Evolutionary conservation across 2,329 filamentous ascomycete species (phyloP).

Genomic region (Phialophora expanda): DNA sequence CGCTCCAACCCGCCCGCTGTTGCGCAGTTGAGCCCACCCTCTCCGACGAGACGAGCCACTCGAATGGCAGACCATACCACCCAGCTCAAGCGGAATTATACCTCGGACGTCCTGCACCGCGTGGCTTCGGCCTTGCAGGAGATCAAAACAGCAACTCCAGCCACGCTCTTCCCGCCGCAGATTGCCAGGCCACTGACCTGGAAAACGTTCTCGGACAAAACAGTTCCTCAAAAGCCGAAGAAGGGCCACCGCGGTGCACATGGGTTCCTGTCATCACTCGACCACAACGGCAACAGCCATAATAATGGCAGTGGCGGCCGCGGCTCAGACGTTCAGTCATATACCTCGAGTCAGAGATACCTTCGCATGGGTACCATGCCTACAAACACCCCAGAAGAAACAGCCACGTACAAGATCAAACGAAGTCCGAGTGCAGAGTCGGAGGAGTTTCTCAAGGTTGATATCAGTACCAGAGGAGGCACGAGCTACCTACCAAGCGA

Average conservation of each 20-base stretch:
- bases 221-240: constrained; percentile 4
- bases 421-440: constrained; percentile 37
- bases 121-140: constrained; percentile 35
- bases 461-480: constrained; percentile 39
- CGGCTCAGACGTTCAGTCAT: constrained; percentile 24
- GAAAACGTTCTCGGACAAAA: constrained; percentile 25
- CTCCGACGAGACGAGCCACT: not conserved
- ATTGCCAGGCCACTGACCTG: constrained; percentile 22
- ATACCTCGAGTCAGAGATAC: constrained; percentile 36
- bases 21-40: not conserved
- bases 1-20: not conserved
- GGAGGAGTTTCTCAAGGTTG: constrained; percentile 40
- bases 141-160: constrained; percentile 5
- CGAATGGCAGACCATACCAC: constrained; percentile 30
- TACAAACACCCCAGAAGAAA: constrained; percentile 37
- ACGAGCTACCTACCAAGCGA: constrained; percentile 41
- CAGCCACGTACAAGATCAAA: constrained; percentile 39
- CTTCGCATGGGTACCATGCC: constrained; percentile 34
- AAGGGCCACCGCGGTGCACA: constrained; percentile 10
- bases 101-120: constrained; percentile 29
- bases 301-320: constrained; percentile 16
- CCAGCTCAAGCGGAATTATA: constrained; percentile 33
- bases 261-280: constrained; percentile 18
- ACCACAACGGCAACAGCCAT: not conserved
- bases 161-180: constrained; percentile 13